These are phyloP conservation scores for Bipolaris victoriae DNA, from an alignment of 2,329 filamentous ascomycete species.

Conservation along the genomic window DNA sequence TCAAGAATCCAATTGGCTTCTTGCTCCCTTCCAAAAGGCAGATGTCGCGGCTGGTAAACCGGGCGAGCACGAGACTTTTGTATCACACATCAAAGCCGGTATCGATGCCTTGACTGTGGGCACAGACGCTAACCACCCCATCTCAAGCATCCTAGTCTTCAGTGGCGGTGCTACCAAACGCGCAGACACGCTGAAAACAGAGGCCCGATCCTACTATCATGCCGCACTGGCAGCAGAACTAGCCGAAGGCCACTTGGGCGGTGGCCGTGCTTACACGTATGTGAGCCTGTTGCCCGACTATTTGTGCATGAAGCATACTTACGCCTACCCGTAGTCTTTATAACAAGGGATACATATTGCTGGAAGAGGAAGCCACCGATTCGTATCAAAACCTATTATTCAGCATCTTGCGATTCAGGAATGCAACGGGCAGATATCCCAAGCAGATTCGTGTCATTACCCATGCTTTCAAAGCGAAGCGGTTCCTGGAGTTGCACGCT, in stretches of 20 bases:
- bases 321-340: conserved; percentile 33
- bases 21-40: conserved; percentile 73
- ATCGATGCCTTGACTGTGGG: conserved; percentile 59
- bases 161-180: conserved; percentile 66
- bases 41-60: conserved; percentile 49
- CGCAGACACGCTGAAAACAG: conserved; percentile 38
- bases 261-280: conserved; percentile 29
- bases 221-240: conserved; percentile 38
- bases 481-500: conserved; percentile 52
- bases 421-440: conserved; percentile 50
- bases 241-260: conserved; percentile 28
- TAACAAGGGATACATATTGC: conserved; percentile 54
- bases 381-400: conserved; percentile 86
- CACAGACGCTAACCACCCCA: conserved; percentile 48
- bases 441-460: conserved; percentile 52
- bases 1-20: conserved; percentile 62
- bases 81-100: conserved; percentile 74
- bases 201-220: conserved; percentile 47
- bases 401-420: conserved; percentile 65
- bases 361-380: conserved; percentile 78
- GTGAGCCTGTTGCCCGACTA: not conserved
- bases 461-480: conserved; percentile 55
- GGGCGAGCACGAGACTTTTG: conserved; percentile 79
- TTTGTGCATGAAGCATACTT: not conserved
- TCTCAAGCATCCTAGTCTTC: conserved; percentile 64